Conservation (phyloP, 2,329 filamentous ascomycete genomes). For the Fusarium tricinctum region DNA sequence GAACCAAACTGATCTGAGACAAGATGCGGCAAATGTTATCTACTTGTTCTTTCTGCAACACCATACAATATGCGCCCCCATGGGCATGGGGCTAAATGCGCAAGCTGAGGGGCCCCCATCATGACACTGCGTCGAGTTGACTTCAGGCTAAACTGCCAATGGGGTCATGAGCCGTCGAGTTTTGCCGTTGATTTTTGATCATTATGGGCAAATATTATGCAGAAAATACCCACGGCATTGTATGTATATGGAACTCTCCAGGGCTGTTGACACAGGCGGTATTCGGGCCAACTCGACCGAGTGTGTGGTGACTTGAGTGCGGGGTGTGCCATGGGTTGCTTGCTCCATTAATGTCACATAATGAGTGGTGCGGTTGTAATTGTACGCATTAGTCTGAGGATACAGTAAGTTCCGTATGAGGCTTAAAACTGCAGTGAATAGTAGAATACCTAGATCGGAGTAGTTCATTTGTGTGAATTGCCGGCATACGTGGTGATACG, state of each 20-base stretch:
- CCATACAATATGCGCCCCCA: conserved; percentile 4
- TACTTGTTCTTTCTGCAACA: conserved; percentile 23
- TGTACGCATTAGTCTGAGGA: neutral
- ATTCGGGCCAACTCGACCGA: conserved; percentile 35
- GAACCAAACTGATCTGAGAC: conserved; percentile 14
- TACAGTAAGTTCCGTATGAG: conserved; percentile 12
- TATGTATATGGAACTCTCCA: neutral
- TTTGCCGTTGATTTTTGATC: neutral
- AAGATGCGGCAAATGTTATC: conserved; percentile 39
- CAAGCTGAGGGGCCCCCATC: conserved; percentile 40
- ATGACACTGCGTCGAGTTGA: conserved; percentile 38
- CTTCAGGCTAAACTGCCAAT: conserved; percentile 48
- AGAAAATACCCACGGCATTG: conserved; percentile 5
- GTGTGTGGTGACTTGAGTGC: conserved; percentile 30
- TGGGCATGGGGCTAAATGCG: conserved; percentile 46
- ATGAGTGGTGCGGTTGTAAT: conserved; percentile 47
- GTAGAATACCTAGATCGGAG: neutral
- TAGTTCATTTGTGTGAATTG: neutral
- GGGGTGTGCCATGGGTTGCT: conserved; percentile 18
- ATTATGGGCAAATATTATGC: too few relatives aligned
- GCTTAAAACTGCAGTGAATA: conserved; percentile 7
- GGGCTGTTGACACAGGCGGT: conserved; percentile 16
- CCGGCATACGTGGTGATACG: neutral
- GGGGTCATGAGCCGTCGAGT: conserved; percentile 32
- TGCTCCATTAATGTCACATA: conserved; percentile 23